Evolutionary conservation across 768 basidiomycete genomes (phyloP).

Genomic region (Bullera alba): DNA sequence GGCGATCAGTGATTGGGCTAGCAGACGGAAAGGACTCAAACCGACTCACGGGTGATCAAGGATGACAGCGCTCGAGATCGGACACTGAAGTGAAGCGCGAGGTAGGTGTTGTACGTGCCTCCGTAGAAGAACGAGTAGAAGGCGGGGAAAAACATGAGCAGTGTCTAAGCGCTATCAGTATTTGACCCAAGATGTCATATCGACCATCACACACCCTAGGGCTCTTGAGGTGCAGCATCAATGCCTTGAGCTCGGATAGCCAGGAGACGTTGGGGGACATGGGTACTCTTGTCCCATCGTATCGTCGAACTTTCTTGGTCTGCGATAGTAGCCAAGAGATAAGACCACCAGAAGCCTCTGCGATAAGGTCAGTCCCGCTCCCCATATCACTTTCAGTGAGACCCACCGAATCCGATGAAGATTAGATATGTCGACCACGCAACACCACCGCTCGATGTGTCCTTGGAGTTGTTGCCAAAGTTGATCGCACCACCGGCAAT

Average conservation of each 20-base stretch:
- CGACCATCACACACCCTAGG: slow-evolving; percentile 7
- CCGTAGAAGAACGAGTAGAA: slow-evolving; percentile 29
- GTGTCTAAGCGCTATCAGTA: not conserved
- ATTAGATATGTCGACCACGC: slow-evolving; percentile 18
- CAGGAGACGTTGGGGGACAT: slow-evolving; percentile 9
- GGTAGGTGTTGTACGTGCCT: slow-evolving; percentile 25
- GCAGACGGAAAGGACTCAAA: not conserved
- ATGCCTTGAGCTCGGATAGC: slow-evolving; percentile 12
- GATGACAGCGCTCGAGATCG: slow-evolving; percentile 30
- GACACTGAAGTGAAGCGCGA: slow-evolving; percentile 21
- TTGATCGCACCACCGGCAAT: slow-evolving; percentile 21
- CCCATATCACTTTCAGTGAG: not conserved
- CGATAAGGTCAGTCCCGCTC: not conserved
- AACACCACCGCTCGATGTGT: slow-evolving; percentile 8
- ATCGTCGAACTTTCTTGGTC: slow-evolving; percentile 13
- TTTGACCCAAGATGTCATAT: not conserved
- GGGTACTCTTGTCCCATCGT: slow-evolving; percentile 17
- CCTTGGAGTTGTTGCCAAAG: slow-evolving; percentile 12
- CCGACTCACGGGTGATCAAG: slow-evolving; percentile 26
- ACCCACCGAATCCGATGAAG: slow-evolving; percentile 16
- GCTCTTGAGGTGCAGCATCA: slow-evolving; percentile 11
- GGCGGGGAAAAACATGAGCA: slow-evolving; percentile 10
- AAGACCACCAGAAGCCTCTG: slow-evolving; percentile 11
- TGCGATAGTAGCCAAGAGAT: slow-evolving; percentile 14
- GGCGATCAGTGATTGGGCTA: not conserved